Conservation (phyloP, 371 early-diverging fungal genomes). For the Haplosporangium sp. region DNA sequence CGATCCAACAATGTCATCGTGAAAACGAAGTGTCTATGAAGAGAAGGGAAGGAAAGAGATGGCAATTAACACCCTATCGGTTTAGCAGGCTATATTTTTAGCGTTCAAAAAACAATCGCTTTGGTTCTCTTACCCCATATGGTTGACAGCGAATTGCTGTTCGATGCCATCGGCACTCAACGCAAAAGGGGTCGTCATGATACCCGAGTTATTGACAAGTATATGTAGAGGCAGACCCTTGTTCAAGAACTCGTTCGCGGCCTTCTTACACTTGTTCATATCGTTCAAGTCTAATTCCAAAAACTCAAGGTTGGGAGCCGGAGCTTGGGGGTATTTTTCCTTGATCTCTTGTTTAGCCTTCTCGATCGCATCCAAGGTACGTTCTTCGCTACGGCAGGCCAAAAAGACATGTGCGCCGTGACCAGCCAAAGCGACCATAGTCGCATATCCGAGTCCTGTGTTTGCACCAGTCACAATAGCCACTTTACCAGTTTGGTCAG, state of each 20-base stretch:
- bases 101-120: slow-evolving; percentile 36
- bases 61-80: slow-evolving; percentile 59
- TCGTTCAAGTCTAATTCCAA: slow-evolving; percentile 70
- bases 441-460: slow-evolving; percentile 74
- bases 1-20: slow-evolving; percentile 68
- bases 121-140: slow-evolving; percentile 18
- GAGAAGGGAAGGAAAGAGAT: slow-evolving; percentile 28
- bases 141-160: slow-evolving; percentile 29
- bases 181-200: slow-evolving; percentile 73
- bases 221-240: slow-evolving; percentile 64
- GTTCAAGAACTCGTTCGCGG: slow-evolving; percentile 64
- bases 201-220: slow-evolving; percentile 76
- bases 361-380: slow-evolving; percentile 60
- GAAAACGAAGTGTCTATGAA: slow-evolving; percentile 58
- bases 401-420: slow-evolving; percentile 69
- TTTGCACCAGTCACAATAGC: slow-evolving; percentile 80
- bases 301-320: slow-evolving; percentile 62
- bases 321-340: slow-evolving; percentile 13
- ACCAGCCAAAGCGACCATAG: slow-evolving; percentile 65
- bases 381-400: slow-evolving; percentile 66
- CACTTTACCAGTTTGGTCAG: slow-evolving; percentile 69
- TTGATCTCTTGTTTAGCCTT: slow-evolving; percentile 59
- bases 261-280: slow-evolving; percentile 61
- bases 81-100: no score
- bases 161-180: slow-evolving; percentile 78